Evolutionary conservation across 257 asterid genomes (phyloP).

Genomic region (Solanum lignicaule): DNA sequence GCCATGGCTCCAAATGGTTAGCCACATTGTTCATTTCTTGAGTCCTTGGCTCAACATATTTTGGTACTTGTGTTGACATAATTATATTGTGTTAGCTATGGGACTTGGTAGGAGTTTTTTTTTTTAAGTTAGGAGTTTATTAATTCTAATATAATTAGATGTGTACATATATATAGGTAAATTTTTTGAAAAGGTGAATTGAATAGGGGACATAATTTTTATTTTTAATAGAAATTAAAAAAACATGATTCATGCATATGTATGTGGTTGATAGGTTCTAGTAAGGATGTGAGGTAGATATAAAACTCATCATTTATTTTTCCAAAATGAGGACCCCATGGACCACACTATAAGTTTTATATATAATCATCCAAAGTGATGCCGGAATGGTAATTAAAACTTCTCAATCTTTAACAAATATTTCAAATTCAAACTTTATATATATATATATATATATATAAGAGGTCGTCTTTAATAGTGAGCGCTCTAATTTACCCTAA

Average conservation of each 20-base stretch:
- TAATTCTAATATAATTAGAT: too few relatives aligned
- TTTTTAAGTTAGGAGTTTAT: too few relatives aligned
- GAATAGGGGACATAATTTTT: background rate
- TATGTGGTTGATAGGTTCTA: background rate
- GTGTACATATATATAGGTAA: background rate
- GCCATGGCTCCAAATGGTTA: slow-evolving; percentile 56
- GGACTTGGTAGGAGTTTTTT: too few relatives aligned
- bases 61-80: background rate
- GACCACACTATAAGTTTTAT: background rate
- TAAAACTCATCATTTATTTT: background rate
- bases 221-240: background rate
- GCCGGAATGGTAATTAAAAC: rapidly evolving
- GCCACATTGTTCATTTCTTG: background rate
- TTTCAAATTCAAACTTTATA: too few relatives aligned
- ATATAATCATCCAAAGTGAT: background rate
- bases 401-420: too few relatives aligned
- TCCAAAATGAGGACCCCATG: background rate
- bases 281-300: background rate
- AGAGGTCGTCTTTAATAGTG: rapidly evolving
- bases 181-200: background rate
- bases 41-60: background rate
- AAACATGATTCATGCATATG: background rate
- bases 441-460: too few relatives aligned
- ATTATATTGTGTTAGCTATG: background rate
- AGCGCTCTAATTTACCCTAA: rapidly evolving